Evolutionary conservation across 345 rosid species (phyloP).

Genomic region (Aurinia saxatilis): DNA sequence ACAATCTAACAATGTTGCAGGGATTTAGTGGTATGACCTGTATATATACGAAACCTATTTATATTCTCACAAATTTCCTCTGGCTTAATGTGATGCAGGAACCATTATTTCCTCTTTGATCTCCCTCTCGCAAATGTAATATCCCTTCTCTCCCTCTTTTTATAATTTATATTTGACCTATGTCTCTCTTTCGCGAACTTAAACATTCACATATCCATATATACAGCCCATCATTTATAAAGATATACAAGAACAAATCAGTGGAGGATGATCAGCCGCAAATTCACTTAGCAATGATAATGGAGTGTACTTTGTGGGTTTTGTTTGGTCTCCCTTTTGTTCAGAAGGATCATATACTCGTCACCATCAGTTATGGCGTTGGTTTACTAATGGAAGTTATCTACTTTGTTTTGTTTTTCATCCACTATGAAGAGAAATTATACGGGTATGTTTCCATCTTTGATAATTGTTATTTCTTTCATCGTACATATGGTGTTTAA

Average conservation of each 20-base stretch:
- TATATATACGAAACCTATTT: too few species aligned
- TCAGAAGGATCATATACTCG: constrained; percentile 32
- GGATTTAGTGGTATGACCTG: too few species aligned
- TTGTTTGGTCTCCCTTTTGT: constrained; percentile 42
- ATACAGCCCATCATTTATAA: constrained; percentile 22
- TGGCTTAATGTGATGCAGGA: constrained; percentile 23
- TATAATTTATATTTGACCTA: not conserved
- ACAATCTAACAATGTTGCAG: too few species aligned
- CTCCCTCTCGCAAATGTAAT: constrained; percentile 35
- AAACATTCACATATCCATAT: not conserved
- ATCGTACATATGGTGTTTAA: too few species aligned
- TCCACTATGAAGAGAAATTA: not conserved
- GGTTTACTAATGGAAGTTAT: constrained; percentile 25
- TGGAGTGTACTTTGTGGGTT: constrained; percentile 34
- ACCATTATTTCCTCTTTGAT: constrained; percentile 37
- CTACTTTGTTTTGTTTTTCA: constrained; percentile 10
- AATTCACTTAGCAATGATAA: constrained; percentile 30
- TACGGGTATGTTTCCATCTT: constrained; percentile 2
- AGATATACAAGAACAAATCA: constrained; percentile 21
- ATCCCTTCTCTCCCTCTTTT: not conserved
- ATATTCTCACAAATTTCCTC: too few species aligned
- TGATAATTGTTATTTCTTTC: too few species aligned
- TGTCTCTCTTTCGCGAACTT: not conserved
- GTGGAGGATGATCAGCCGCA: constrained; percentile 35
- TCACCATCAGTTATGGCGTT: constrained; percentile 25